These are phyloP conservation scores for Amoeboaphelidium protococcarum DNA, from an alignment of 371 early-diverging fungal genomes.

Conservation along the genomic window DNA sequence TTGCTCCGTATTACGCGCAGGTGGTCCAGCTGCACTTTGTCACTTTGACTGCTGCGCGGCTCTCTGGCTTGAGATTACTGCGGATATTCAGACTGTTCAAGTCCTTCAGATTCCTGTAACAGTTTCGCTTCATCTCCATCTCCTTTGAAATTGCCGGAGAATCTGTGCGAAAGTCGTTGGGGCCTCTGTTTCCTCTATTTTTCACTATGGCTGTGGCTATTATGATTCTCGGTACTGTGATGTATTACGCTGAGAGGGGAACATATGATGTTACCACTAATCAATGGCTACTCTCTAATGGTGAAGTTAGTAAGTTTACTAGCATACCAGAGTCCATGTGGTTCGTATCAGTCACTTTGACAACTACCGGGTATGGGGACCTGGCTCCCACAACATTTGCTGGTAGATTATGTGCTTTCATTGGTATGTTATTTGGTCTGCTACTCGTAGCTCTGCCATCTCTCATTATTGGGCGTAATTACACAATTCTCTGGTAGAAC, in stretches of 20 bases:
- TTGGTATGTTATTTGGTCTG: not conserved
- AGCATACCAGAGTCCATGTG: not conserved
- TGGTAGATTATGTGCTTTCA: not conserved
- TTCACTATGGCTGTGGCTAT: not conserved
- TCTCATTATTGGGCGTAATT: not conserved
- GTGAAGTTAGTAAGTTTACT: not conserved
- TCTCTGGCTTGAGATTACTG: not conserved
- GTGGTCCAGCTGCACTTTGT: not conserved
- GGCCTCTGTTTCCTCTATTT: not conserved
- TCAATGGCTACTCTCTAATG: not conserved
- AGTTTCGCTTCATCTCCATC: not conserved
- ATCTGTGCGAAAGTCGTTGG: not conserved
- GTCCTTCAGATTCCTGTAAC: not conserved
- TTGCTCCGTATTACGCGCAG: not conserved
- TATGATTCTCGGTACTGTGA: not conserved
- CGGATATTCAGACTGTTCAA: not conserved
- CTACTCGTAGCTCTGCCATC: not conserved
- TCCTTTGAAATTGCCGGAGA: not conserved
- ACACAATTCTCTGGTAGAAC: not conserved
- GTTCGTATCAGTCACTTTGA: not conserved
- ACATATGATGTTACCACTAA: not conserved
- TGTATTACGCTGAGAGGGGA: not conserved
- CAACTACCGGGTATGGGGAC: not conserved
- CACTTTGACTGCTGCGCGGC: not conserved
- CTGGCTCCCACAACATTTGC: not conserved